Conservation (phyloP, 2,329 filamentous ascomycete species). For the Colletotrichum incanum region DNA sequence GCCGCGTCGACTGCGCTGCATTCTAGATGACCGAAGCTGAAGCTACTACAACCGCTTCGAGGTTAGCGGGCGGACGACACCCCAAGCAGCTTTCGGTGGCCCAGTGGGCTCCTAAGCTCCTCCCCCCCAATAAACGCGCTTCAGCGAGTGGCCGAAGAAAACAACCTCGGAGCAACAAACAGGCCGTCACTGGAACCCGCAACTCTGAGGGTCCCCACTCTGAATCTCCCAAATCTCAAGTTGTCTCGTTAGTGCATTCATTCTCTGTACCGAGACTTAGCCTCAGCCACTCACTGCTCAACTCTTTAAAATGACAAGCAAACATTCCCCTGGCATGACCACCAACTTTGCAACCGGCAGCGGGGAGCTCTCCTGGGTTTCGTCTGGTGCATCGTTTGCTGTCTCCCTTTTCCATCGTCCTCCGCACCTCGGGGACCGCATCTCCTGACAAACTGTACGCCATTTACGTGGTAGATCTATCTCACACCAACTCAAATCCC, state of each 20-base stretch:
- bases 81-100: background rate
- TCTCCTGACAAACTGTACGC: background rate
- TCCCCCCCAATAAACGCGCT: background rate
- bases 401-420: background rate
- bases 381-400: background rate
- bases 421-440: background rate
- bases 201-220: background rate
- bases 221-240: background rate
- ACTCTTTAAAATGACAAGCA: background rate
- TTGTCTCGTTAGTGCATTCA: background rate
- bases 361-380: no score
- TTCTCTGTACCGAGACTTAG: background rate
- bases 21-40: background rate
- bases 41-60: background rate
- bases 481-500: background rate
- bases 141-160: constrained; percentile 3
- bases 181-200: background rate
- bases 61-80: background rate
- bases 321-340: no score
- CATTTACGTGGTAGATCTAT: background rate
- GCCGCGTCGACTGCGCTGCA: background rate
- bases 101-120: background rate
- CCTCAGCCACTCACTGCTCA: background rate
- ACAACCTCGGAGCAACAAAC: constrained; percentile 10
- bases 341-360: no score